These are phyloP conservation scores for Microcos paniculata DNA, from an alignment of 345 rosid genomes.

Conservation along the genomic window DNA sequence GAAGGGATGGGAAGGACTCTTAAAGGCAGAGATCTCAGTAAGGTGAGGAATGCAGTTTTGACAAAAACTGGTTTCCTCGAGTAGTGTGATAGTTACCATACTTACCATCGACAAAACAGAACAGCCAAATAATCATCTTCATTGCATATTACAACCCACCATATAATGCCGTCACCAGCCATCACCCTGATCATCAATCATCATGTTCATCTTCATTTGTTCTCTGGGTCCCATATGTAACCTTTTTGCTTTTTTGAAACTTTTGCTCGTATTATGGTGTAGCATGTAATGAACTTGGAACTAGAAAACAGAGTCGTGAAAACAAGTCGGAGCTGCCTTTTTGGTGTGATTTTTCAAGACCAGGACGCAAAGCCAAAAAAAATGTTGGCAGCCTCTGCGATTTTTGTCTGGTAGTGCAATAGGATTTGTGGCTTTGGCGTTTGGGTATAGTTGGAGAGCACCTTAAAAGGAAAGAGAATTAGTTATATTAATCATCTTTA, in stretches of 20 bases:
- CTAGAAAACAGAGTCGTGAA: neutral
- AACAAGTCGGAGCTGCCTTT: slow-evolving; percentile 32
- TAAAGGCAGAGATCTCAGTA: slow-evolving; percentile 96
- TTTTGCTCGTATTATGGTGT: slow-evolving; percentile 12
- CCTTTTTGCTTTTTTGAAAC: slow-evolving; percentile 24
- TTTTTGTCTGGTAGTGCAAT: slow-evolving; percentile 31
- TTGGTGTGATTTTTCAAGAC: slow-evolving; percentile 16
- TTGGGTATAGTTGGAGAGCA: slow-evolving; percentile 1
- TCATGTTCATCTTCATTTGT: slow-evolving; percentile 33
- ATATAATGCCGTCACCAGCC: neutral
- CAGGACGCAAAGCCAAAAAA: neutral
- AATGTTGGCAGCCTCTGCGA: slow-evolving; percentile 23
- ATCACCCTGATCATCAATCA: slow-evolving; percentile 36
- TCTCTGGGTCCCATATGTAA: slow-evolving; percentile 33
- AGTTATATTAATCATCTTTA: neutral
- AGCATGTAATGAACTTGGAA: slow-evolving; percentile 2
- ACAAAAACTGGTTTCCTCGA: slow-evolving; percentile 92
- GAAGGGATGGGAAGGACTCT: slow-evolving; percentile 96
- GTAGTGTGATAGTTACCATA: slow-evolving; percentile 18
- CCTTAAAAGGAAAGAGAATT: neutral
- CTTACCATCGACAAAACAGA: neutral
- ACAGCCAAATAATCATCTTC: slow-evolving; percentile 34
- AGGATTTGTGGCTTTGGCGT: slow-evolving; percentile 6
- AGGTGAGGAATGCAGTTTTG: slow-evolving; percentile 82
- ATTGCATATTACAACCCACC: slow-evolving; percentile 7